These are phyloP conservation scores for Trichophyton benhamiae DNA, from an alignment of 2,329 filamentous ascomycete genomes.

Conservation along the genomic window DNA sequence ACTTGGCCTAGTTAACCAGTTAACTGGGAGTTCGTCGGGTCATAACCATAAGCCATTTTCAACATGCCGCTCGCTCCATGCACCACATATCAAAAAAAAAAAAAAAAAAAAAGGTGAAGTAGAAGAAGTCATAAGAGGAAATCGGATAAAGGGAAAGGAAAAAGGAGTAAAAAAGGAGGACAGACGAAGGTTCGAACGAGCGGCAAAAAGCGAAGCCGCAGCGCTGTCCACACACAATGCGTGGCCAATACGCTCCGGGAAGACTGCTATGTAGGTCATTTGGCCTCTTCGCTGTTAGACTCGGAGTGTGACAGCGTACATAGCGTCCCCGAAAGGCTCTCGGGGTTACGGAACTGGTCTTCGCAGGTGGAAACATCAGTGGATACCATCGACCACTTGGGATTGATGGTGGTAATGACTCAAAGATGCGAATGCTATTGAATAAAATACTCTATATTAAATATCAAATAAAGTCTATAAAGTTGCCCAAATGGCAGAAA, in stretches of 20 bases:
- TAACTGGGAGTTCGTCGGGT: too few species aligned
- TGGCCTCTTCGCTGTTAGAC: not conserved
- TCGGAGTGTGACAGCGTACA: not conserved
- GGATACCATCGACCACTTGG: too few species aligned
- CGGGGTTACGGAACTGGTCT: too few species aligned
- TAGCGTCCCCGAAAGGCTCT: too few species aligned
- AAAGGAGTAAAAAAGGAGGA: not conserved
- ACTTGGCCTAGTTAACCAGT: too few species aligned
- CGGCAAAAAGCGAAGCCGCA: not conserved
- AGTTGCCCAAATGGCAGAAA: not conserved
- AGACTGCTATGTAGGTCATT: too few species aligned
- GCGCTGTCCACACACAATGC: not conserved
- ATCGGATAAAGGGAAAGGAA: not conserved
- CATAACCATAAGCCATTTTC: too few species aligned
- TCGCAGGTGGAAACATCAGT: too few species aligned
- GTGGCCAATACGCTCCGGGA: not conserved
- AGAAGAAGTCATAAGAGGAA: too few species aligned
- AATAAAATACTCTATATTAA: not conserved
- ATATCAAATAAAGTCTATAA: not conserved
- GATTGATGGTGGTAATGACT: not conserved
- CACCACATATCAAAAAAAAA: too few species aligned
- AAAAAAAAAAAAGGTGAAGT: too few species aligned
- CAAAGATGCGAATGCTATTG: not conserved
- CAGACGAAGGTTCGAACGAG: not conserved
- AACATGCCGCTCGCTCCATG: too few species aligned